Percentiles rank a stretch among this genome's conserved stretches.
phyloP scores from a whole-genome alignment of 176 grass and related monocot genomes.

The Elymus sibiricus region DNA sequence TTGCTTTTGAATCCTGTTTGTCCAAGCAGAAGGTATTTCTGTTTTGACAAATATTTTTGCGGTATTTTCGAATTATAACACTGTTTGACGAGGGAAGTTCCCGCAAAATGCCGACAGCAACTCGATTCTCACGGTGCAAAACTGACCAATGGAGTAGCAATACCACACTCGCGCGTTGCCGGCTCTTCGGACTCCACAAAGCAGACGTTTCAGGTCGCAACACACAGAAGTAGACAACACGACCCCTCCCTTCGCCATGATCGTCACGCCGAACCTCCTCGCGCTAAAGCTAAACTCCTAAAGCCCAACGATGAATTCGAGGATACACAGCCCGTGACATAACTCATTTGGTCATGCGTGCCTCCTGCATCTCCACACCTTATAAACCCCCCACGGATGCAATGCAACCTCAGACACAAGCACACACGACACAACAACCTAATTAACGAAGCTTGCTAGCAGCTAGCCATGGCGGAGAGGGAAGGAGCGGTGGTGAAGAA shows the following conservation, averaged over 20 bases:
- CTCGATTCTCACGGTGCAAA: no score
- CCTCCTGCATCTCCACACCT: background rate
- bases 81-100: background rate
- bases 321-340: background rate
- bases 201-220: background rate
- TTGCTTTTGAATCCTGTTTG: background rate
- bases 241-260: background rate
- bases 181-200: slow-evolving; percentile 17
- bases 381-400: background rate
- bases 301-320: slow-evolving; percentile 33
- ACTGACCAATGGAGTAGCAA: background rate
- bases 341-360: background rate
- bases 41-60: no score
- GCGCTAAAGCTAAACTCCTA: slow-evolving; percentile 22
- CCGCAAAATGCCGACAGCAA: background rate
- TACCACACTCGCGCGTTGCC: background rate
- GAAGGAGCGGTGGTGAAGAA: slow-evolving; percentile 22
- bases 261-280: background rate
- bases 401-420: background rate
- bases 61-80: background rate
- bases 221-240: background rate
- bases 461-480: slow-evolving; percentile 21
- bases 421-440: background rate
- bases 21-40: background rate
- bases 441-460: background rate